A percentile compares a stretch with the other conserved stretches of the same genome.
These are phyloP conservation scores for Pythium apleroticum DNA, from an alignment of 352 stramenopile genomes.

Conservation along the genomic window DNA sequence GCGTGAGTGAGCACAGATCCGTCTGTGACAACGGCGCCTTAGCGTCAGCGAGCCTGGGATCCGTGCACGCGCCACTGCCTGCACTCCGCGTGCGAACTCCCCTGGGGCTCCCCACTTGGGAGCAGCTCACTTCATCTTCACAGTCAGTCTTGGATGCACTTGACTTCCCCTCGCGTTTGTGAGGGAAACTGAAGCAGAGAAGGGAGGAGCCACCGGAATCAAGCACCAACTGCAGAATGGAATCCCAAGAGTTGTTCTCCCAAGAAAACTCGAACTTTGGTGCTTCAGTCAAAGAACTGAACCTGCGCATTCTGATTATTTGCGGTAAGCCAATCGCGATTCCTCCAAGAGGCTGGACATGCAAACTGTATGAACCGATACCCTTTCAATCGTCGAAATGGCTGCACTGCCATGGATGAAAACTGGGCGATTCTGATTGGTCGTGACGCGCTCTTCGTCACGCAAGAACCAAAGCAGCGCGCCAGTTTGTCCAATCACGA, in stretches of 20 bases:
- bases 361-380: not conserved
- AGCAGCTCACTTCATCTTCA: too few species aligned
- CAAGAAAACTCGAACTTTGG: not conserved
- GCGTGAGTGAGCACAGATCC: not conserved
- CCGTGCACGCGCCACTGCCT: too few species aligned
- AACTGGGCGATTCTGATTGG: conserved; percentile 7
- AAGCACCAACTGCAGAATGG: not conserved
- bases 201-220: not conserved
- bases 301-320: not conserved
- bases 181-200: not conserved
- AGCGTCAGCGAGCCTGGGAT: not conserved
- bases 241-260: not conserved
- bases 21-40: not conserved
- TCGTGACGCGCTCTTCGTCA: conserved; percentile 22
- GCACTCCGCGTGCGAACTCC: too few species aligned
- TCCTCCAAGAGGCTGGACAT: not conserved
- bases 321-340: not conserved
- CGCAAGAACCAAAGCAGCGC: not conserved
- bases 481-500: conserved; percentile 27
- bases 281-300: not conserved
- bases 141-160: too few species aligned
- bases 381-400: not conserved
- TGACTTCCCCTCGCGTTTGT: too few species aligned
- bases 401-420: conserved; percentile 4
- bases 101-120: too few species aligned